Evolutionary conservation across 768 basidiomycete species (phyloP), one percentile per base, ranked within the genome.

Genomic region (Trametes meyenii): DNA sequence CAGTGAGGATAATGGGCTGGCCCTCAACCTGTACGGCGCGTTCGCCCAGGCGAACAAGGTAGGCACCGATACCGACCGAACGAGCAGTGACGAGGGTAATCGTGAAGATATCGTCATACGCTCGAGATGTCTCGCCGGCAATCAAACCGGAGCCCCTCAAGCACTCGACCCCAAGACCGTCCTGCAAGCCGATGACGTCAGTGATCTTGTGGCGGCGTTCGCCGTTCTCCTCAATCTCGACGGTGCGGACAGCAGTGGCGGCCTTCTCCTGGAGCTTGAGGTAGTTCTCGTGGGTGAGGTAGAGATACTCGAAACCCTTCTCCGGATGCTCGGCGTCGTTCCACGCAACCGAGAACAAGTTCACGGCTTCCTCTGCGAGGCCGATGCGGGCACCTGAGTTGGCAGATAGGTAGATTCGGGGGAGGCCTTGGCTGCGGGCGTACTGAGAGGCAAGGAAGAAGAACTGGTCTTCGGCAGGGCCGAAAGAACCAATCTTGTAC

Each of bases 71-170:
- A 74, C 97, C 97, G 68, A 99, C 97, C 5, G 97, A 98, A 50
- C 97, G 93, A 66, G 96, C 97, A 45, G 95, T 97, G 66, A 99
- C 97, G 69, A 99, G 86, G 11, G 97, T 98, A 76, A 98, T 96
- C 50, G 97, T 99, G 82, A 99, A 99, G 72, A 99, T 98, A 72
- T 99, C 97, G 69, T 98, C 96, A 75, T 99, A 99, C 0, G 97
- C 97, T 36, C 97, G 87, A 36, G 96, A 96, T 0, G 97, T 99
- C 75, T 97, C 97, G 48, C 97, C 97, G 38, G 97, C 97, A 70
- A 99, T 98, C 65, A 99, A 86, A 74, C 96, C 97, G 26, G 97
- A 98, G 45, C 97, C 97, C 74, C 82, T 94, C 73, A 99, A 78
- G 55, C 87, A 97, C 75, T 98, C 97, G 26, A 99, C 97, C 70